Evolutionary conservation across 495 filamentous ascomycete genomes (phyloP), one percentile per base, ranked within the genome.

Genomic region (Hyaloscypha variabilis): DNA sequence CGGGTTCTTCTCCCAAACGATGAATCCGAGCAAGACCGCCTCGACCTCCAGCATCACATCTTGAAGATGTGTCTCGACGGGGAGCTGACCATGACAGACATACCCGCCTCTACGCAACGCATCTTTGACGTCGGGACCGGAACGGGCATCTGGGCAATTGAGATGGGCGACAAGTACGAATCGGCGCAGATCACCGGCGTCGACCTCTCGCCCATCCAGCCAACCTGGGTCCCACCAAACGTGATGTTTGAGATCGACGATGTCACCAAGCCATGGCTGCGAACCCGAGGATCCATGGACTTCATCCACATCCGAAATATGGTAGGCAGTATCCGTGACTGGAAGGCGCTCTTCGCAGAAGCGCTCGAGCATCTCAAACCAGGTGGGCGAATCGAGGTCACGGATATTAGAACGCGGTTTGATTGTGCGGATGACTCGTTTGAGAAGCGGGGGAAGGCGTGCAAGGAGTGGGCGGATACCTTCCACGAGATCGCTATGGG

Each of bases 111-210:
- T n/a, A n/a, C n/a, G n/a, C n/a, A n/a, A n/a, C n/a, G n/a, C n/a
- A n/a, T n/a, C n/a, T n/a, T n/a, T n/a, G n/a, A n/a, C n/a, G n/a
- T n/a, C n/a, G n/a, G n/a, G n/a, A n/a, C n/a, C n/a, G n/a, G n/a
- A n/a, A n/a, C n/a, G n/a, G n/a, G n/a, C n/a, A n/a, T n/a, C n/a
- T n/a, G n/a, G n/a, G n/a, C n/a, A n/a, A n/a, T n/a, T n/a, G n/a
- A n/a, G n/a, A n/a, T n/a, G n/a, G n/a, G n/a, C n/a, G n/a, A n/a
- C n/a, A n/a, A n/a, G n/a, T n/a, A n/a, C n/a, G n/a, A n/a, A n/a
- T n/a, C n/a, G n/a, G n/a, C n/a, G n/a, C n/a, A n/a, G 10, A 78
- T 87, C 21, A 72, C 82, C 52, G 84, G 84, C 39, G 83, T 81
- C 17, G 84, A 87, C 62, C 75, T 87, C 14, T 77, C 75, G 19